Evolutionary conservation across 495 filamentous ascomycete genomes (phyloP), one percentile per base, ranked within the genome.

Genomic region (Neurospora pannonica): DNA sequence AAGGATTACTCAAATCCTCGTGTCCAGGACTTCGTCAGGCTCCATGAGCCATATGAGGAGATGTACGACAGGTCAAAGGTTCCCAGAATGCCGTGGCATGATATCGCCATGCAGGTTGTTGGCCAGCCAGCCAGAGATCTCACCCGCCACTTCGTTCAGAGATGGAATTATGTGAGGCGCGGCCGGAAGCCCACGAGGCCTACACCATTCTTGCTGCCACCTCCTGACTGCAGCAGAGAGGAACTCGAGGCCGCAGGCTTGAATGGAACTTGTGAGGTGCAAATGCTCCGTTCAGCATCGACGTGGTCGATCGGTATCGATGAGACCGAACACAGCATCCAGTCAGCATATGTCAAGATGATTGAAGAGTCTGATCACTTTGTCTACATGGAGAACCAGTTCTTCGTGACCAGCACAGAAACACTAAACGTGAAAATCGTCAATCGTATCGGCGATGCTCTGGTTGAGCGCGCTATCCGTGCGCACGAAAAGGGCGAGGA

Each of bases 351-450:
- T 77, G 88, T 96, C 77, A 96, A 97, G 79, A 87, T 96, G 82
- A 99, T 99, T 72, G 91, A 96, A 78, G 89, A 94, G 72, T 97
- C 94, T 10, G 94, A 99, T 70, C 96, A 98, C 78, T 97, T 98
- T 75, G 93, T 99, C 73, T 98, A 99, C 81, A 97, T 99, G 75
- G 96, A 99, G 79, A 99, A 99, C 80, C 96, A 99, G 81, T 99
- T 99, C 85, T 99, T 97, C 84, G 93, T 99, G 84, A 96, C 91
- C 72, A 97, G 93, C 72, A 97, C 94, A 74, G 92, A 95, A 76
- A 94, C 95, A 19, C 90, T 97, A 73, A 93, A 92, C 43, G 92
- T 89, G 62, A 92, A 90, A 79, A 95, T 99, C 73, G 89, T 95
- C 79, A 99, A 99, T 77, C 87, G 89, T 74, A 97, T 99, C 77